Evolutionary conservation across 768 basidiomycete genomes (phyloP), one percentile per base, ranked within the genome.

Genomic region (Tylopilus balloui): DNA sequence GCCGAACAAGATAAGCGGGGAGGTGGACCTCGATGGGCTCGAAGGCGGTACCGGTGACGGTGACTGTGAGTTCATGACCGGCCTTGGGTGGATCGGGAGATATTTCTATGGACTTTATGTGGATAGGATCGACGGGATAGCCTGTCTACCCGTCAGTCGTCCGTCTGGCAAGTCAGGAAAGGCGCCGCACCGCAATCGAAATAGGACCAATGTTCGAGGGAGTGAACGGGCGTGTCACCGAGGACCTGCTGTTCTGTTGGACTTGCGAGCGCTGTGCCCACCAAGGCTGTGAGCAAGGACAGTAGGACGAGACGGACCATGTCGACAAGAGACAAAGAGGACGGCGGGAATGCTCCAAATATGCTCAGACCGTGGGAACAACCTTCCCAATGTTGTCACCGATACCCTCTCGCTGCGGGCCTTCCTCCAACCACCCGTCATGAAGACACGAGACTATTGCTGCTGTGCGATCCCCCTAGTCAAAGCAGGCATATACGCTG

Each of bases 381-480:
- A 6, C 34, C 27, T 59, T 50, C 63, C 45, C 1, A 23, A 54
- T 36, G 13, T 12, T 15, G n/a, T n/a, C 27, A 27, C 27, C 9
- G 27, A 27, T 34, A 20, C 11, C 25, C 25, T 4, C 25, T 7
- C 15, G 2, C 49, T 48, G 44, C 47, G 55, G 54, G 7, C 34
- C 12, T 42, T 37, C 24, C 23, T 39, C 34, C 13, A 29, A 29
- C 6, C 32, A 23, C 42, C 24, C 40, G 48, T 27, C 62, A 86
- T 88, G 85, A 87, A 83, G 66, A 70, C 83, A 43, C 80, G 89
- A 71, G 84, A 91, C 42, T 94, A 92, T 63, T 96, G 92, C 62
- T 96, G 92, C 67, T 91, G 88, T 60, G 93, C 93, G 37, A 86
- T 97, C 51, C 94, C 94, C 9, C 70, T 92, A 42, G 74, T 92